These are phyloP conservation scores for Trichoderma endophyticum DNA, from an alignment of 2,329 filamentous ascomycete genomes.

Conservation along the genomic window DNA sequence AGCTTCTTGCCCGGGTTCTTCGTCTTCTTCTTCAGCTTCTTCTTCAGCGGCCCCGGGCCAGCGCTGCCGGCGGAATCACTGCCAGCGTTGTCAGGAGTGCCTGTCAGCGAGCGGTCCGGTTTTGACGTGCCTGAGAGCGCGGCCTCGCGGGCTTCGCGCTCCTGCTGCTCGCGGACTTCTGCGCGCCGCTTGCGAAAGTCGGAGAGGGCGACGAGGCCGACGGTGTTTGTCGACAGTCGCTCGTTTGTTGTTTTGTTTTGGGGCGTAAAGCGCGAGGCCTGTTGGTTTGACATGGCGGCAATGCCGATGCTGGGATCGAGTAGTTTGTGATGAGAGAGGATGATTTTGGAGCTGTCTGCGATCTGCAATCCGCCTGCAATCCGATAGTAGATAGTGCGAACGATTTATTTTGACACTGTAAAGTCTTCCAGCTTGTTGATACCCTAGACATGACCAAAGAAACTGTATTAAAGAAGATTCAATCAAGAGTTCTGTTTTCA, in stretches of 20 bases:
- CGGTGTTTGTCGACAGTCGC: constrained; percentile 78
- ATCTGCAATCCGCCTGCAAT: neutral
- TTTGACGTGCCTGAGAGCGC: constrained; percentile 46
- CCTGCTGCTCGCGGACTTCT: constrained; percentile 88
- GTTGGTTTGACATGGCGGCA: constrained; percentile 21
- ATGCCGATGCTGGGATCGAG: constrained; percentile 27
- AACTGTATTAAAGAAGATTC: neutral
- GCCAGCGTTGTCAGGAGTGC: constrained; percentile 44
- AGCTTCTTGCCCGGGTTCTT: constrained; percentile 46
- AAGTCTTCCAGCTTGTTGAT: neutral
- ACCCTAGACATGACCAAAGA: neutral
- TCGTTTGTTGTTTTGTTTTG: constrained; percentile 77
- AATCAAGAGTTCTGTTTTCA: neutral
- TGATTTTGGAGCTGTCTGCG: neutral
- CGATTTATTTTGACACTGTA: neutral
- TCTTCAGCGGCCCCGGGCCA: constrained; percentile 28
- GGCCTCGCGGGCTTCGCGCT: constrained; percentile 70
- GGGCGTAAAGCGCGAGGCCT: constrained; percentile 63
- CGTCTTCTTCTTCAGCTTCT: constrained; percentile 33
- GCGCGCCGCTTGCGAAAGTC: constrained; percentile 96
- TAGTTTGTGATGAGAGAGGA: neutral
- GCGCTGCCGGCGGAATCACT: constrained; percentile 32
- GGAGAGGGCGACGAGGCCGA: constrained; percentile 85
- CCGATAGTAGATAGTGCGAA: neutral
- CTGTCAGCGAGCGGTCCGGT: constrained; percentile 47